These are phyloP conservation scores for Chloranthus sessilifolius DNA, from an alignment of 164 flowering plant genomes.

Conservation along the genomic window DNA sequence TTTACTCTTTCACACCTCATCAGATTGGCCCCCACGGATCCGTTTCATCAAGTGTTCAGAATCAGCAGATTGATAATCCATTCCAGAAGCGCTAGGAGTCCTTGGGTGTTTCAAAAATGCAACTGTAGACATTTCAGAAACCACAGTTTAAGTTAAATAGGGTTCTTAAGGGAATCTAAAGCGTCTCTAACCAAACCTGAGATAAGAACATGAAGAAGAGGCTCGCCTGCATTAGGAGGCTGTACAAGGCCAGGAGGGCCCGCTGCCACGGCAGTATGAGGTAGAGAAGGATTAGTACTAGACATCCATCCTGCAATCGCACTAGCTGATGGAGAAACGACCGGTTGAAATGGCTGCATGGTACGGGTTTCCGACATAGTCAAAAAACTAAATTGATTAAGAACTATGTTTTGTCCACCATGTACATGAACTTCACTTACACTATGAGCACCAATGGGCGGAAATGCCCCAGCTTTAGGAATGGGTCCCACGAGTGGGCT, in stretches of 20 bases:
- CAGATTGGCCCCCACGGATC: conserved; percentile 55
- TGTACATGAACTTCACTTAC: conserved; percentile 24
- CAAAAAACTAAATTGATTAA: background rate
- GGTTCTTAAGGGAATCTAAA: background rate
- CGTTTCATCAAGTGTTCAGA: conserved; percentile 73
- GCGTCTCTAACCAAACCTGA: background rate
- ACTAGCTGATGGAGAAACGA: conserved; percentile 51
- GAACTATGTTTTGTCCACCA: background rate
- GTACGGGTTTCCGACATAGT: background rate
- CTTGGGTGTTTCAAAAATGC: conserved; percentile 68
- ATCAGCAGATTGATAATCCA: conserved; percentile 70
- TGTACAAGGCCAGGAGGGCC: conserved; percentile 17
- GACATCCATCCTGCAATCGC: conserved; percentile 74
- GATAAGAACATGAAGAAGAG: background rate
- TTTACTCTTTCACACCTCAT: conserved; percentile 70
- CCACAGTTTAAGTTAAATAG: background rate
- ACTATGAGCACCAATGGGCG: conserved; percentile 58
- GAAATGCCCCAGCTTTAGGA: conserved; percentile 54
- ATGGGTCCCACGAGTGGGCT: conserved; percentile 45
- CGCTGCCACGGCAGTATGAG: conserved; percentile 22
- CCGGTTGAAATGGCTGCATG: conserved; percentile 68
- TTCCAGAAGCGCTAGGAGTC: conserved; percentile 49
- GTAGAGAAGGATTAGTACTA: conserved; percentile 35
- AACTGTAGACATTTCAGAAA: conserved; percentile 25
- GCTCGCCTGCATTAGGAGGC: conserved; percentile 17